A percentile compares a stretch with the other conserved stretches of the same genome.
Evolutionary conservation across 345 rosid genomes (phyloP).

Genomic region (Alliaria petiolata): DNA sequence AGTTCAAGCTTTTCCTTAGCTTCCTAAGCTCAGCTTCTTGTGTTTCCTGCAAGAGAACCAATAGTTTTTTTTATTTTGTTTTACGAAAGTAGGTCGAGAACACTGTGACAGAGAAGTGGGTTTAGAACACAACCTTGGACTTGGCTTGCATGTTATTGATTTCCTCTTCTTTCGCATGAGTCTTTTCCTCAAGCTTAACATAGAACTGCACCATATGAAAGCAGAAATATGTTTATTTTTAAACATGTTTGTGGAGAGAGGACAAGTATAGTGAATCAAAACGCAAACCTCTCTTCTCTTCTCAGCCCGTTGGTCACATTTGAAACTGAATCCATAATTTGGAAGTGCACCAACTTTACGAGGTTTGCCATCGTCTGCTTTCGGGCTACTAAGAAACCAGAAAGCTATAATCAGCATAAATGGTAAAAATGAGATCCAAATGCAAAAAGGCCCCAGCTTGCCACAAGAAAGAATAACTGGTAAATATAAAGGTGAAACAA

Average conservation of each 20-base stretch:
- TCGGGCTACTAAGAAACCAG: slow-evolving; percentile 52
- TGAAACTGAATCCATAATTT: slow-evolving; percentile 94
- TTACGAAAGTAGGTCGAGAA: background rate
- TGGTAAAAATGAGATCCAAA: background rate
- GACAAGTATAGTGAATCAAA: slow-evolving; percentile 1
- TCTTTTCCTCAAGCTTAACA: slow-evolving; percentile 93
- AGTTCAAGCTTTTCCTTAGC: slow-evolving; percentile 87
- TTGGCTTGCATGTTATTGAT: slow-evolving; percentile 76
- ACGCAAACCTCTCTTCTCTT: slow-evolving; percentile 88
- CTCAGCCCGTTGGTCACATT: slow-evolving; percentile 97
- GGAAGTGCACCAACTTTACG: slow-evolving; percentile 74
- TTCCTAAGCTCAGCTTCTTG: slow-evolving; percentile 93
- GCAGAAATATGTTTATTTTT: background rate
- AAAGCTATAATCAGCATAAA: slow-evolving; percentile 30
- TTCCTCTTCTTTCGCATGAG: slow-evolving; percentile 90
- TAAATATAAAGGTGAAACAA: slow-evolving; percentile 38
- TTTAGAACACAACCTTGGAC: slow-evolving; percentile 63
- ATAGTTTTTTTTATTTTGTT: background rate
- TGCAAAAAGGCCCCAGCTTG: slow-evolving; percentile 10
- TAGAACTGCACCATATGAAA: slow-evolving; percentile 61
- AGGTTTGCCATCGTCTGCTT: slow-evolving; percentile 60
- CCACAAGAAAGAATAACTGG: slow-evolving; percentile 6
- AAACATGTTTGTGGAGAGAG: background rate
- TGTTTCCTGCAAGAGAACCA: slow-evolving; percentile 56
- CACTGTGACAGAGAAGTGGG: background rate